A percentile compares a stretch with the other conserved stretches of the same genome.
These are phyloP conservation scores for Nemania sp. DNA, from an alignment of 2,329 filamentous ascomycete genomes.

Conservation along the genomic window DNA sequence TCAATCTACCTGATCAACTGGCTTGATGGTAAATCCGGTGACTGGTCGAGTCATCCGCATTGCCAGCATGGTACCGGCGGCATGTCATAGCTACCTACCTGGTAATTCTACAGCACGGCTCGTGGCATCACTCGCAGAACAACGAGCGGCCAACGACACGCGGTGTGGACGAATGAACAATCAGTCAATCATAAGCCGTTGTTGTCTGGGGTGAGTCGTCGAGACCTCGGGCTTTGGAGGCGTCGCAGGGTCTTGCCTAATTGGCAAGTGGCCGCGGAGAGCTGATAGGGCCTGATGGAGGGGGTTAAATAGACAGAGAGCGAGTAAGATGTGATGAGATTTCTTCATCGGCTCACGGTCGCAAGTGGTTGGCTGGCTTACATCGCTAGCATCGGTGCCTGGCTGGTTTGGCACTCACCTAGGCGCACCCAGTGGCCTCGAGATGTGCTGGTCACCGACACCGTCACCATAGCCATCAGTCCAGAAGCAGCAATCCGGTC, in stretches of 20 bases:
- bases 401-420: not conserved
- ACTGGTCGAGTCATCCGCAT: not conserved
- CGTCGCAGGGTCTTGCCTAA: slow-evolving; percentile 22
- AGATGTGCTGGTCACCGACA: not conserved
- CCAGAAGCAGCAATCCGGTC: not conserved
- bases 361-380: slow-evolving; percentile 7
- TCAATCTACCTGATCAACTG: not conserved
- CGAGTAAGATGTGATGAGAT: not conserved
- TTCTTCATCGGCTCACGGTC: slow-evolving; percentile 1
- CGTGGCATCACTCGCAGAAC: slow-evolving; percentile 24
- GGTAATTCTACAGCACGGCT: not conserved
- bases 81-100: slow-evolving; percentile 11
- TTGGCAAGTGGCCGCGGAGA: slow-evolving; percentile 20
- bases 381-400: not conserved
- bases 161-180: slow-evolving; percentile 5
- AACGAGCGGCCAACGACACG: not conserved
- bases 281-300: not conserved
- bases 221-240: slow-evolving; percentile 15
- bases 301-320: not conserved
- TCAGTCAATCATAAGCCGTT: slow-evolving; percentile 6
- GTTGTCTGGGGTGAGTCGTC: slow-evolving; percentile 8
- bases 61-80: slow-evolving; percentile 5
- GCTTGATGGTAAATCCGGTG: not conserved
- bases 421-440: not conserved
- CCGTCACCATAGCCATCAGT: not conserved